Percentiles rank a stretch among this genome's conserved stretches.
phyloP scores from a whole-genome alignment of 2,329 filamentous ascomycete genomes.

The Epichloe elymi region DNA sequence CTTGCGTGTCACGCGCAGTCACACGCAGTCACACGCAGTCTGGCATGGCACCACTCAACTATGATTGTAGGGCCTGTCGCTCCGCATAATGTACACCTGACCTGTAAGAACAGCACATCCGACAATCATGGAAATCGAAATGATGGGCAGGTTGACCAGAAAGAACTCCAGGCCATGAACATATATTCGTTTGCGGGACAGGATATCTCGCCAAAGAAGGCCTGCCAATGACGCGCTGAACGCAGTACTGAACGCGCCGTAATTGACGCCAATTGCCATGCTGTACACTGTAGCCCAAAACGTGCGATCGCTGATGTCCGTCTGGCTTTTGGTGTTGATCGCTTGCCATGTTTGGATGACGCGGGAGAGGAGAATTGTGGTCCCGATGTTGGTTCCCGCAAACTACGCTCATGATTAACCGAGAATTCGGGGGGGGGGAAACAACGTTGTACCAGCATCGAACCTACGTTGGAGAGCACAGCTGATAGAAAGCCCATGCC shows the following conservation, averaged over 20 bases:
- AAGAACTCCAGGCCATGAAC: conserved; percentile 54
- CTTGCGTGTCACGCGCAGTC: not conserved
- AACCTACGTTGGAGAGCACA: conserved; percentile 56
- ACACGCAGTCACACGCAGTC: no score
- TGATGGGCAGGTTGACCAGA: conserved; percentile 56
- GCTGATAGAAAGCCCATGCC: conserved; percentile 64
- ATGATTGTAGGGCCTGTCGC: conserved; percentile 6
- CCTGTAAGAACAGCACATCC: conserved; percentile 48
- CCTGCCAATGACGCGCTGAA: conserved; percentile 62
- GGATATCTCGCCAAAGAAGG: conserved; percentile 59
- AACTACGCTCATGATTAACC: conserved; percentile 33
- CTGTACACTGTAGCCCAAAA: conserved; percentile 65
- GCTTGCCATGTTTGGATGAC: conserved; percentile 55
- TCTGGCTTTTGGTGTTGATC: conserved; percentile 36
- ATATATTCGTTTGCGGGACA: conserved; percentile 52
- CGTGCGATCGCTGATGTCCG: conserved; percentile 45
- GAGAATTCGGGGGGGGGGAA: no score
- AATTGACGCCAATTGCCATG: conserved; percentile 65
- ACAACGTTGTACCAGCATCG: not conserved
- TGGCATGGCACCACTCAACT: not conserved
- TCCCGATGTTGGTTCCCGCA: conserved; percentile 65
- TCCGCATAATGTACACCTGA: conserved; percentile 43
- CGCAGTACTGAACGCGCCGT: conserved; percentile 58
- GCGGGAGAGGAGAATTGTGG: conserved; percentile 58
- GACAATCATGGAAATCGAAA: conserved; percentile 53